These are phyloP conservation scores for Talaromyces piceae DNA, from an alignment of 2,329 filamentous ascomycete genomes.

Conservation along the genomic window DNA sequence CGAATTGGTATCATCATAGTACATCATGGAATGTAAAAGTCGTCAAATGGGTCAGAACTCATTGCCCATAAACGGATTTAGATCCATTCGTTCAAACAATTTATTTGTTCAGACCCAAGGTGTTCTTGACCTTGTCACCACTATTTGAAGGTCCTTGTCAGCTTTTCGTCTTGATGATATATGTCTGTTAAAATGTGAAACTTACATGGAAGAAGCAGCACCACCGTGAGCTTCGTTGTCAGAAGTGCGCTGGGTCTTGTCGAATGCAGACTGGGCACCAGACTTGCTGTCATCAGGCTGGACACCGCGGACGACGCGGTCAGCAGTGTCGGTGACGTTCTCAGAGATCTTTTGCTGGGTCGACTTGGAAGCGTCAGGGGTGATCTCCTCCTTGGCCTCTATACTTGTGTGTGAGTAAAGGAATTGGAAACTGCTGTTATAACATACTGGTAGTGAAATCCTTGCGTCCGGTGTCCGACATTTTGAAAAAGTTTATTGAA, in stretches of 20 bases:
- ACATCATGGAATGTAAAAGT: constrained; percentile 5
- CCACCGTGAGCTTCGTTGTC: constrained; percentile 36
- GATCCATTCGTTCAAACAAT: constrained; percentile 17
- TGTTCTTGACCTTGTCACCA: constrained; percentile 39
- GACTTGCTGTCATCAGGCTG: constrained; percentile 51
- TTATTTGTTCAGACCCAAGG: constrained; percentile 30
- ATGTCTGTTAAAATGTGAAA: not conserved
- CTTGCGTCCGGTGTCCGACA: constrained; percentile 58
- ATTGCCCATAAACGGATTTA: not conserved
- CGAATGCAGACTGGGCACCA: constrained; percentile 43
- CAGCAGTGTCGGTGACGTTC: constrained; percentile 46
- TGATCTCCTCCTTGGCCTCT: constrained; percentile 51
- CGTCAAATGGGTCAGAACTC: constrained; percentile 2
- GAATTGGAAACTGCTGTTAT: not conserved
- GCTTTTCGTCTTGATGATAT: not conserved
- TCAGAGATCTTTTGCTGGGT: constrained; percentile 54
- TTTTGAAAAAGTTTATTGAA: constrained; percentile 29
- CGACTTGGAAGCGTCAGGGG: constrained; percentile 55
- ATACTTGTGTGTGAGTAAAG: not conserved
- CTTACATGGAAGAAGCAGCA: constrained; percentile 34
- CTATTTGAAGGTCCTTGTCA: constrained; percentile 18
- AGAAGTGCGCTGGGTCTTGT: constrained; percentile 42
- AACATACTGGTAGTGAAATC: constrained; percentile 47
- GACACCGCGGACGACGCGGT: constrained; percentile 47
- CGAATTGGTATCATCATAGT: constrained; percentile 11